Base-by-base conservation (phyloP, 257 asterid genomes). In the Gynochthodes officinalis region DNA sequence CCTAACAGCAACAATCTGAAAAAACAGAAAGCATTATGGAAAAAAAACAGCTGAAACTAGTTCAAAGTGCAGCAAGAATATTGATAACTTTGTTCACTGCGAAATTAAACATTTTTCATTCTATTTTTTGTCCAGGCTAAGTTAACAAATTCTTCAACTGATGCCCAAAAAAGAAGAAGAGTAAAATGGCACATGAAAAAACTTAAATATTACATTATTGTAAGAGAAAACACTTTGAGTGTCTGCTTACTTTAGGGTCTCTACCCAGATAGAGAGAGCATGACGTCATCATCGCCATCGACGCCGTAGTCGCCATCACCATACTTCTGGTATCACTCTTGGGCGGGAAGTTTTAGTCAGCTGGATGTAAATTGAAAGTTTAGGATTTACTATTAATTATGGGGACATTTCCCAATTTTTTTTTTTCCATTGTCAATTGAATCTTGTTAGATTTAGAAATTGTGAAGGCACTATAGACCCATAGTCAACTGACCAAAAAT, bases 291-390 rank as follows among this genome's bases (percentile, higher is more conserved):
- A 53, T 19, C 60, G 30, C 3, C 60, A 30, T 53, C 27, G 57
- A 19, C 30, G 50, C 39, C 42, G 25, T 23, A 32, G 40, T 63
- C 32, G 60, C 60, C 60, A 64, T 64, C 35, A 23, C 69, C 69
- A 48, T 48, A 40, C 69, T 64, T 64, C 40, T 39, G 35, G 39
- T 64, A 64, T 64, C 69, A 64, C 35, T 62, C 44, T n/a, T n/a
- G n/a, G n/a, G n/a, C n/a, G n/a, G n/a, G n/a, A n/a, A n/a, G n/a
- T n/a, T n/a, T n/a, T n/a, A n/a, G n/a, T n/a, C n/a, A n/a, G n/a
- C n/a, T n/a, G n/a, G n/a, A n/a, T n/a, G n/a, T n/a, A n/a, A n/a
- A n/a, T n/a, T n/a, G n/a, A n/a, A n/a, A n/a, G n/a, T n/a, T n/a
- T n/a, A n/a, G n/a, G n/a, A n/a, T n/a, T n/a, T n/a, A n/a, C n/a